Conservation (phyloP, 352 stramenopile genomes). For the Pythium vanterpoolii region DNA sequence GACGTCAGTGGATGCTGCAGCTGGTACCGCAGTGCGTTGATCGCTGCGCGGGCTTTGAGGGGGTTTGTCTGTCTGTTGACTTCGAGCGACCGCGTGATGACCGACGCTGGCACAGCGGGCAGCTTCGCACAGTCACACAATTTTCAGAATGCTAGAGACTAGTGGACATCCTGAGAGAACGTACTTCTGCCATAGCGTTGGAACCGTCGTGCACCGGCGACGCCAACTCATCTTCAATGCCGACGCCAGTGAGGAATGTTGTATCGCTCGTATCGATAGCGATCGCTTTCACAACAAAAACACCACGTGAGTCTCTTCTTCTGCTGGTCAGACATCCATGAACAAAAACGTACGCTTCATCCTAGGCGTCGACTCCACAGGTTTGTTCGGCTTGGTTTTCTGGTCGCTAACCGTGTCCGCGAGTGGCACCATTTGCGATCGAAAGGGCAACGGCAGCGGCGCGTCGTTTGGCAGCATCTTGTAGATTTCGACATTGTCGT, state of each 20-base stretch:
- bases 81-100: constrained; percentile 52
- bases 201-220: background rate
- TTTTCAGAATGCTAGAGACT: background rate
- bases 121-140: constrained; percentile 20
- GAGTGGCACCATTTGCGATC: constrained; percentile 34
- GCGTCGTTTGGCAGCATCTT: constrained; percentile 75
- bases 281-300: background rate
- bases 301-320: background rate
- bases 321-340: no score
- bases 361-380: background rate
- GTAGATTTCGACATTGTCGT: constrained; percentile 81
- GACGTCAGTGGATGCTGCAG: constrained; percentile 75
- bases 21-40: constrained; percentile 75
- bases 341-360: constrained; percentile 7
- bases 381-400: background rate
- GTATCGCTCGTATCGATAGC: constrained; percentile 52
- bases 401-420: constrained; percentile 14
- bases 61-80: constrained; percentile 26
- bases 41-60: constrained; percentile 50
- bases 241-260: constrained; percentile 76
- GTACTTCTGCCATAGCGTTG: constrained; percentile 26
- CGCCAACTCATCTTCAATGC: constrained; percentile 56
- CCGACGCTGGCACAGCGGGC: constrained; percentile 44
- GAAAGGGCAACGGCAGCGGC: constrained; percentile 51
- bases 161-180: constrained; percentile 7